Evolutionary conservation across 2,329 filamentous ascomycete species (phyloP).

Genomic region (Capronia coronata): DNA sequence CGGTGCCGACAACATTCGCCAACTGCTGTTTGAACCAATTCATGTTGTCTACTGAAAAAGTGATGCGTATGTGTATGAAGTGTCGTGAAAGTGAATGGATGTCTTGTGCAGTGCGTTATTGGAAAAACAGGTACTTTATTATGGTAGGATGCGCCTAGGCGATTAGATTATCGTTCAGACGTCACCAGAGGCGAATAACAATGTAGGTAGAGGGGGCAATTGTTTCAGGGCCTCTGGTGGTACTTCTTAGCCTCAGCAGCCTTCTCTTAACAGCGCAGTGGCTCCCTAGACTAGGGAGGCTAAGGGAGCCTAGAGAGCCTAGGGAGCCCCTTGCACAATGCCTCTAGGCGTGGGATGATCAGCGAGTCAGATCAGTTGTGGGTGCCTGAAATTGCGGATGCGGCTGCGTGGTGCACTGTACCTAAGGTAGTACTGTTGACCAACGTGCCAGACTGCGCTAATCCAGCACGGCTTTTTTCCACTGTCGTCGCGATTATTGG

Average conservation of each 20-base stretch:
- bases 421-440: not conserved
- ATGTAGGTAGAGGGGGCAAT: too few relatives aligned
- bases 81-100: not conserved
- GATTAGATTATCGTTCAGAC: not conserved
- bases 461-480: too few relatives aligned
- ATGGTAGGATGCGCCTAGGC: slow-evolving; percentile 2
- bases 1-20: slow-evolving; percentile 80
- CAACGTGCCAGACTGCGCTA: too few relatives aligned
- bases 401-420: not conserved
- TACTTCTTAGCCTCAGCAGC: slow-evolving; percentile 1
- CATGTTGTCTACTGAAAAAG: slow-evolving; percentile 57
- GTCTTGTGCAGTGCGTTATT: slow-evolving; percentile 3
- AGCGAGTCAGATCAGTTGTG: too few relatives aligned
- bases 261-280: not conserved
- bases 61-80: slow-evolving; percentile 1
- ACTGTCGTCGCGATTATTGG: too few relatives aligned
- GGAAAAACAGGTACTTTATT: slow-evolving; percentile 7
- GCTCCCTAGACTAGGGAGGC: too few relatives aligned
- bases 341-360: too few relatives aligned
- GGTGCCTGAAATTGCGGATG: not conserved
- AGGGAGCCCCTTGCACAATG: too few relatives aligned
- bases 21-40: slow-evolving; percentile 87
- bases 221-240: not conserved
- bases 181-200: not conserved
- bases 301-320: too few relatives aligned